Base-by-base conservation (phyloP, 805 yeast genomes). In the Kodamaea neixiangensis region DNA sequence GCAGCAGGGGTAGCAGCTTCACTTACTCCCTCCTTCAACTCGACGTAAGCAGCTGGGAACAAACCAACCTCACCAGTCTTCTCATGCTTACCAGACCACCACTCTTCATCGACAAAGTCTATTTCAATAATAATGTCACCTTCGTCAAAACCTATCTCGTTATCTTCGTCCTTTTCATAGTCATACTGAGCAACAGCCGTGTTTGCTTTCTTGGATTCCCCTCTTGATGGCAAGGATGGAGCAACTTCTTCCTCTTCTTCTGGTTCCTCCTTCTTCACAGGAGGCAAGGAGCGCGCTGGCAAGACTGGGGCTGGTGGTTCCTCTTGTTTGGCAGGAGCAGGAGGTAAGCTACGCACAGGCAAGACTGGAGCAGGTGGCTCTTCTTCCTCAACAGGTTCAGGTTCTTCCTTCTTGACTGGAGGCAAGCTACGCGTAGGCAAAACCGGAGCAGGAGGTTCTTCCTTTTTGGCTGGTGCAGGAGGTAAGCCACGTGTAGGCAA, bases 181-280 rank as follows among this genome's bases (percentile, higher is more conserved):
- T 87, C 94, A 66, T 90, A 94, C 62, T 85, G 86, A 4, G 94
- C 98, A 53, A 81, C 65, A 1, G 97, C 99, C 31, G 76, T 67
- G 43, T 44, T 40, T 43, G 47, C 34, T n/a, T 37, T 29, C 18
- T 18, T 19, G 1, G 37, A 15, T 7, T 42, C 48, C 7, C 41
- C 49, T 38, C 57, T 54, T 1, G 55, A 18, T 20, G 62, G 62
- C 41, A 58, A 50, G 10, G 52, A 34, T 25, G 62, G 58, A 14
- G 56, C 50, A 39, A 54, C 60, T 34, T 66, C 69, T 42, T 65
- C 67, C 9, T 49, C 54, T 45, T 41, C 56, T 51, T 59, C 60
- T 38, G 64, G 58, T 33, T 58, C 58, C 25, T 63, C 60, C 35
- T 56, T 57, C 34, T 58, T 52, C 3, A 15, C 19, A 10, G 40